phyloP scores from a whole-genome alignment of 2,329 filamentous ascomycete genomes.

The Macrophomina pseudophaseolina region DNA sequence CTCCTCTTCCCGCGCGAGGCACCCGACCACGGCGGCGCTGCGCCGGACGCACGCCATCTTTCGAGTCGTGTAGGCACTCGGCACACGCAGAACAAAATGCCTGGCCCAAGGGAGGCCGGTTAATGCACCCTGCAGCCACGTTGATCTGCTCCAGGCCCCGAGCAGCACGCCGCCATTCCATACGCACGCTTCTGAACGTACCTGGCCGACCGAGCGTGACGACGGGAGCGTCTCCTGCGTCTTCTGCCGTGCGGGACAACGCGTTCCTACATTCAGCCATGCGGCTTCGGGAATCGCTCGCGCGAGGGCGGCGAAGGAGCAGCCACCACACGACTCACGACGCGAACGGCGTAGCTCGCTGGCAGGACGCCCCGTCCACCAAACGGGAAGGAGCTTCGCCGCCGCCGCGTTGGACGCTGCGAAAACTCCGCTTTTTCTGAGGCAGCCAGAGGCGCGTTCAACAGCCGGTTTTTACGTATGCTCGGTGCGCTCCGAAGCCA shows the following conservation, averaged over 20 bases:
- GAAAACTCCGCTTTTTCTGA: conserved; percentile 15
- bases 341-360: conserved; percentile 14
- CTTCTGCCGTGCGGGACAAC: background rate
- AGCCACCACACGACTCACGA: background rate
- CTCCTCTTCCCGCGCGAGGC: background rate
- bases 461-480: background rate
- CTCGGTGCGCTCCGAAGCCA: background rate
- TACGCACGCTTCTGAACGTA: background rate
- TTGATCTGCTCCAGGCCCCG: conserved; percentile 14
- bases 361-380: conserved; percentile 8
- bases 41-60: background rate
- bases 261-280: background rate
- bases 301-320: background rate
- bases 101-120: conserved; percentile 5
- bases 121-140: conserved; percentile 26
- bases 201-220: background rate
- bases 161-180: background rate
- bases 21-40: background rate
- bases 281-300: conserved; percentile 4
- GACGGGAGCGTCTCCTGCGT: conserved; percentile 3
- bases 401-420: background rate
- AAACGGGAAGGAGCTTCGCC: conserved; percentile 2
- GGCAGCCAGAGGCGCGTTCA: background rate
- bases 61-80: background rate
- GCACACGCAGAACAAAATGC: background rate